A percentile compares a stretch with the other conserved stretches of the same genome.
Conservation (phyloP, 2,329 filamentous ascomycete genomes). For the Dothistroma pini region DNA sequence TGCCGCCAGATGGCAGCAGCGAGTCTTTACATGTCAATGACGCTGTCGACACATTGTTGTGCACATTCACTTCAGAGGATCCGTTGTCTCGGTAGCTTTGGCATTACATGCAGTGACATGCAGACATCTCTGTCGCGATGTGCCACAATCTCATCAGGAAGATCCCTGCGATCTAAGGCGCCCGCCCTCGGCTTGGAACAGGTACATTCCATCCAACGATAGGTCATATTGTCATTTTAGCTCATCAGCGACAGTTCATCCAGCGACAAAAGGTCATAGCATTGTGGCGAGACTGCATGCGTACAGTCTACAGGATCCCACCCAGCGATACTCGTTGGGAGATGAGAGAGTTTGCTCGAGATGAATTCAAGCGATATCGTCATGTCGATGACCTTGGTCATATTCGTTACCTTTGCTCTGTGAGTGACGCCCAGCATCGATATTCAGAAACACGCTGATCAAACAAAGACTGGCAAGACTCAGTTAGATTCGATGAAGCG, state of each 20-base stretch:
- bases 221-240: neutral
- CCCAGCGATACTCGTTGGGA: slow-evolving; percentile 36
- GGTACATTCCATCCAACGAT: slow-evolving; percentile 20
- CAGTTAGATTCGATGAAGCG: slow-evolving; percentile 49
- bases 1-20: neutral
- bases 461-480: slow-evolving; percentile 50
- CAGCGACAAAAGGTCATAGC: slow-evolving; percentile 46
- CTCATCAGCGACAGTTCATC: slow-evolving; percentile 41
- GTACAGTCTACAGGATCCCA: slow-evolving; percentile 38
- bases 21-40: neutral
- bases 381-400: slow-evolving; percentile 43
- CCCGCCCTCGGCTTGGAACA: slow-evolving; percentile 37
- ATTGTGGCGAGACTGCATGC: slow-evolving; percentile 48
- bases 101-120: neutral
- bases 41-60: neutral
- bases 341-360: slow-evolving; percentile 47
- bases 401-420: neutral
- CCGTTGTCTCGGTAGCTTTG: neutral
- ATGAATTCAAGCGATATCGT: slow-evolving; percentile 48
- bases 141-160: slow-evolving; percentile 33
- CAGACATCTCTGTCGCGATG: slow-evolving; percentile 16
- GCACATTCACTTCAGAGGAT: neutral
- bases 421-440: slow-evolving; percentile 20
- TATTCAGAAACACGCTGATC: slow-evolving; percentile 40
- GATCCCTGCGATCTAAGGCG: slow-evolving; percentile 31